Percentiles rank a stretch among this genome's conserved stretches.
phyloP scores from a whole-genome alignment of 768 basidiomycete genomes.

The Candolleomyces aberdarensis region DNA sequence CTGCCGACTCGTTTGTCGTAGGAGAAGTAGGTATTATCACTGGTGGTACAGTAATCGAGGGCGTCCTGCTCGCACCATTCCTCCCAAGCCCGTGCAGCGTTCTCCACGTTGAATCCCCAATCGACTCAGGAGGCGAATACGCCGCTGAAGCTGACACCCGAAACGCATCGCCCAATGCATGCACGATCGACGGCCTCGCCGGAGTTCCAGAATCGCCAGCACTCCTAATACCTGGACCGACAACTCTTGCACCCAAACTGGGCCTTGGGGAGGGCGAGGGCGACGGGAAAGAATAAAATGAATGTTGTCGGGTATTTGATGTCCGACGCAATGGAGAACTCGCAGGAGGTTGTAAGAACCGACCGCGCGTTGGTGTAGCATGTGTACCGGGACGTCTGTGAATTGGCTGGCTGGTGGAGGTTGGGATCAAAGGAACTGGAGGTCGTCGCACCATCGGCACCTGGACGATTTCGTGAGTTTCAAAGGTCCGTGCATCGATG shows the following conservation, averaged over 20 bases:
- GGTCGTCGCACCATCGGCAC: constrained; percentile 36
- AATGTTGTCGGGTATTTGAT: not conserved
- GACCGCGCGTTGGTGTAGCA: not conserved
- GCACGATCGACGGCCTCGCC: constrained; percentile 33
- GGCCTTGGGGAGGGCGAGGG: constrained; percentile 1
- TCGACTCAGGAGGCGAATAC: constrained; percentile 39
- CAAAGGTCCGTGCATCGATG: constrained; percentile 84
- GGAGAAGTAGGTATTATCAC: too few relatives aligned
- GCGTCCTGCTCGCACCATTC: constrained; percentile 2
- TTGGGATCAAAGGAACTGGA: constrained; percentile 14
- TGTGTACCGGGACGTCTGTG: constrained; percentile 7
- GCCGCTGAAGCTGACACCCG: constrained; percentile 30
- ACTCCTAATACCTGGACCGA: not conserved
- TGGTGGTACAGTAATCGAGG: not conserved
- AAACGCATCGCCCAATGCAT: constrained; percentile 58
- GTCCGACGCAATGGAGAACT: not conserved
- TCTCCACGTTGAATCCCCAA: constrained; percentile 45
- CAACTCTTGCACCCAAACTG: not conserved
- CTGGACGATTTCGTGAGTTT: constrained; percentile 65
- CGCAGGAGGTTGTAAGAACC: not conserved
- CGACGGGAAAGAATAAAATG: constrained; percentile 2
- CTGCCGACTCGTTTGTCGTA: not conserved
- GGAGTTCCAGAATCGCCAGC: constrained; percentile 9
- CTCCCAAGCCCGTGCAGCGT: constrained; percentile 25
- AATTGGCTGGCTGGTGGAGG: constrained; percentile 10